phyloP scores from a whole-genome alignment of 371 early-diverging fungal genomes.

The Haplosporangium sp. region DNA sequence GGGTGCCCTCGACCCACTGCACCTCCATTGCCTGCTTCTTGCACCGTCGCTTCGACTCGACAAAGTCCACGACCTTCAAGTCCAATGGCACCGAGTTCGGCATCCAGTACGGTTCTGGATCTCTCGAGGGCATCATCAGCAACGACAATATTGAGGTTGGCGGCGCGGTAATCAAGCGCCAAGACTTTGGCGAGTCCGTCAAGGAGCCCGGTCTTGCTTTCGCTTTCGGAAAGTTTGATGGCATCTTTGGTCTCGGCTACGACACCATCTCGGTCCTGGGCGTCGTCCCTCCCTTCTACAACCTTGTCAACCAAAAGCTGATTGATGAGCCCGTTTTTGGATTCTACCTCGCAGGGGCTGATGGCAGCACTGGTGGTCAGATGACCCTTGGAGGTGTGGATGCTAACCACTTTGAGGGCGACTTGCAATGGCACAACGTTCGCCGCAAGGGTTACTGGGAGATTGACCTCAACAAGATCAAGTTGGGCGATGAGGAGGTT shows the following conservation, averaged over 20 bases:
- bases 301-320: slow-evolving; percentile 81
- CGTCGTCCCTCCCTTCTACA: slow-evolving; percentile 93
- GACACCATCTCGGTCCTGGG: slow-evolving; percentile 88
- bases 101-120: slow-evolving; percentile 92
- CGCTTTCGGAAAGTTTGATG: slow-evolving; percentile 92
- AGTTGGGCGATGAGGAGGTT: slow-evolving; percentile 76
- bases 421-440: slow-evolving; percentile 84
- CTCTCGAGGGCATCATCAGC: slow-evolving; percentile 92
- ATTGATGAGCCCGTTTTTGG: slow-evolving; percentile 86
- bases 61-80: slow-evolving; percentile 74
- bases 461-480: slow-evolving; percentile 80
- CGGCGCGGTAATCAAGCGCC: slow-evolving; percentile 68
- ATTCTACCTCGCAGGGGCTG: slow-evolving; percentile 78
- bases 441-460: slow-evolving; percentile 96
- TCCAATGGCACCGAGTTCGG: slow-evolving; percentile 92
- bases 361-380: slow-evolving; percentile 79
- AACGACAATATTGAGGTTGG: slow-evolving; percentile 83
- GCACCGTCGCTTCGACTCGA: slow-evolving; percentile 86
- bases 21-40: slow-evolving; percentile 95
- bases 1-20: slow-evolving; percentile 96
- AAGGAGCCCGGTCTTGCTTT: slow-evolving; percentile 93
- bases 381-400: slow-evolving; percentile 88
- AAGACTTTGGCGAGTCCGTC: slow-evolving; percentile 92
- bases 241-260: slow-evolving; percentile 93
- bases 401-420: slow-evolving; percentile 78